These are phyloP conservation scores for Tricholoma matsutake DNA, from an alignment of 768 basidiomycete genomes.

Conservation along the genomic window DNA sequence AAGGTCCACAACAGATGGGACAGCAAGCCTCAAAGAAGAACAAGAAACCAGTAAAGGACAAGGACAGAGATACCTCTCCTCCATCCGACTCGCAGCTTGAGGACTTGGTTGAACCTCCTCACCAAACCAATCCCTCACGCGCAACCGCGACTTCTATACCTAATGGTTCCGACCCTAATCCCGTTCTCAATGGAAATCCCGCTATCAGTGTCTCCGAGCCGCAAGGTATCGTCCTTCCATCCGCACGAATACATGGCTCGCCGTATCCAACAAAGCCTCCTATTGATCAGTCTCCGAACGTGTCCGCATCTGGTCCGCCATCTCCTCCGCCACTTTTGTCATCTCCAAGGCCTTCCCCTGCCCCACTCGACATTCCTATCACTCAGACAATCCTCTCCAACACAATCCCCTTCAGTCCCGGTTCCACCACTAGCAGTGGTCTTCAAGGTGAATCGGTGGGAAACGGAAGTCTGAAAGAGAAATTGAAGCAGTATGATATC, in stretches of 20 bases:
- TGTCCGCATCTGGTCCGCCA: constrained; percentile 36
- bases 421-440: constrained; percentile 41
- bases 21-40: constrained; percentile 83
- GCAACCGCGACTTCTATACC: constrained; percentile 34
- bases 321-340: constrained; percentile 35
- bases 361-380: constrained; percentile 73
- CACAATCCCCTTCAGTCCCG: constrained; percentile 50
- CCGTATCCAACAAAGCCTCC: constrained; percentile 33
- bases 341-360: constrained; percentile 40
- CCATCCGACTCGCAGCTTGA: constrained; percentile 40
- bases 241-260: constrained; percentile 31
- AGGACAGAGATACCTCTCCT: constrained; percentile 48
- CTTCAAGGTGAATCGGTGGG: constrained; percentile 39
- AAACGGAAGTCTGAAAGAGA: constrained; percentile 51
- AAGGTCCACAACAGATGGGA: constrained; percentile 63
- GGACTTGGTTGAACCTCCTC: constrained; percentile 34
- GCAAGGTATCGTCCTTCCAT: constrained; percentile 31
- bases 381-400: constrained; percentile 87
- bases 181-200: constrained; percentile 41
- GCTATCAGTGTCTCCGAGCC: constrained; percentile 44
- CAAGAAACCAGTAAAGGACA: constrained; percentile 69
- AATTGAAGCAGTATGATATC: constrained; percentile 76
- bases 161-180: constrained; percentile 37
- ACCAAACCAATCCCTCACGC: constrained; percentile 45
- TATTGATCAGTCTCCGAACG: constrained; percentile 33